A percentile compares a stretch with the other conserved stretches of the same genome.
Conservation (phyloP, 371 early-diverging fungal species). For the Capniomyces stellatus region DNA sequence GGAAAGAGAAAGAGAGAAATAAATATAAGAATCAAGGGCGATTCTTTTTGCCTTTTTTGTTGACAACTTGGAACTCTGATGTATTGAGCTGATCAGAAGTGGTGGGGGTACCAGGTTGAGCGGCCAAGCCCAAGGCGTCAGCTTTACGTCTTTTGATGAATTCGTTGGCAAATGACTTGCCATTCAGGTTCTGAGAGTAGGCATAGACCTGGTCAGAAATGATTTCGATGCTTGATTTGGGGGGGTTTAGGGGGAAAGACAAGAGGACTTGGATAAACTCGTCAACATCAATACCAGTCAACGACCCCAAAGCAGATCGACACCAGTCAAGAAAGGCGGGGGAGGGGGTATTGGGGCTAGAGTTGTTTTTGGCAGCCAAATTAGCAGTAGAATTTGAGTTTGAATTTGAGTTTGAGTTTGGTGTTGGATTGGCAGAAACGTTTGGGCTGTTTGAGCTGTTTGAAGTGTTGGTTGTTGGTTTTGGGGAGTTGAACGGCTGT, state of each 20-base stretch:
- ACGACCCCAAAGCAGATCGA: constrained; percentile 37
- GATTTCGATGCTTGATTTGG: constrained; percentile 45
- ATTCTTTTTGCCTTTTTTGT: constrained; percentile 2
- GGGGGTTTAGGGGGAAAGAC: constrained; percentile 52
- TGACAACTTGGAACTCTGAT: constrained; percentile 1
- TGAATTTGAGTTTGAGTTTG: neutral
- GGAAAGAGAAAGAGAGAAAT: neutral
- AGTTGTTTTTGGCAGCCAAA: neutral
- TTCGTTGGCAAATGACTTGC: constrained; percentile 59
- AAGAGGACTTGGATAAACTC: constrained; percentile 61
- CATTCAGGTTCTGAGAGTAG: constrained; percentile 48
- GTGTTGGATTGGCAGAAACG: neutral
- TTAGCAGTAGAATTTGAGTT: neutral
- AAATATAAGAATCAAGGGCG: neutral
- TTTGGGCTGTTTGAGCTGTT: neutral
- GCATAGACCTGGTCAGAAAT: constrained; percentile 65
- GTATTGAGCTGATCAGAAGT: constrained; percentile 2
- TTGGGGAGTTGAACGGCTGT: neutral
- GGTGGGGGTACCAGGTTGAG: neutral
- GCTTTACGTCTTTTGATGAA: constrained; percentile 59
- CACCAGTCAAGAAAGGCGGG: constrained; percentile 65
- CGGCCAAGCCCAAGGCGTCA: constrained; percentile 31
- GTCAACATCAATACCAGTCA: constrained; percentile 49
- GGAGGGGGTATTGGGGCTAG: no score
- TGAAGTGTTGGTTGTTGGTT: no score